Evolutionary conservation across 352 stramenopile species (phyloP).

Genomic region (Phytopythium helicoides): DNA sequence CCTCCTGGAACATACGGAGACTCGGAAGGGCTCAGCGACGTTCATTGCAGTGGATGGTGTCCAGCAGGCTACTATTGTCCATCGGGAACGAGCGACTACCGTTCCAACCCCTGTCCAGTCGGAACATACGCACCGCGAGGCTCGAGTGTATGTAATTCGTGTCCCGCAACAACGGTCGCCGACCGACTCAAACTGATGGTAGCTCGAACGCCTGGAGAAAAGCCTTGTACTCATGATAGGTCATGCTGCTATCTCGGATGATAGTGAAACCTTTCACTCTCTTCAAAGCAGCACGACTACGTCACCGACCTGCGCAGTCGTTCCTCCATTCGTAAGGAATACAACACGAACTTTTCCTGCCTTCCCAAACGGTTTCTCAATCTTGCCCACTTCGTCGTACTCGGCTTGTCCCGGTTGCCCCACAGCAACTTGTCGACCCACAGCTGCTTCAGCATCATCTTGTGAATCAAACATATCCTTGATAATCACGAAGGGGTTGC

Average conservation of each 20-base stretch:
- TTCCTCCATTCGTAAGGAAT: conserved; percentile 44
- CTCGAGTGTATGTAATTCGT: conserved; percentile 40
- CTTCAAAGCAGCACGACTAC: conserved; percentile 23
- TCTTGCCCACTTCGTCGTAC: conserved; percentile 28
- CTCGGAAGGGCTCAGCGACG: conserved; percentile 37
- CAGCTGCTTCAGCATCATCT: conserved; percentile 30
- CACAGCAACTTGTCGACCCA: conserved; percentile 22
- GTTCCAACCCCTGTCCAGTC: conserved; percentile 28
- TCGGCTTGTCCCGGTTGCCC: neutral
- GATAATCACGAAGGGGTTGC: conserved; percentile 68
- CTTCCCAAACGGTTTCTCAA: conserved; percentile 78
- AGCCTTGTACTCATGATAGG: conserved; percentile 29
- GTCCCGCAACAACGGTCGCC: conserved; percentile 19
- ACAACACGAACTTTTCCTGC: conserved; percentile 67
- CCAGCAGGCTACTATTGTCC: conserved; percentile 68
- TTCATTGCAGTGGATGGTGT: conserved; percentile 64
- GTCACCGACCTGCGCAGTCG: conserved; percentile 41
- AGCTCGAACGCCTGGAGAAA: conserved; percentile 14
- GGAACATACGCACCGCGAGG: conserved; percentile 48
- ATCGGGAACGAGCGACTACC: conserved; percentile 46
- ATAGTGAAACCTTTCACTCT: neutral
- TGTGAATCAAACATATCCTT: conserved; percentile 51
- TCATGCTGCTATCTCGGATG: conserved; percentile 54
- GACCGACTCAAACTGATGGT: conserved; percentile 19
- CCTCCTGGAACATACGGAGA: conserved; percentile 67